Evolutionary conservation across 2,329 filamentous ascomycete genomes (phyloP).

Genomic region (Ascochyta koolunga): DNA sequence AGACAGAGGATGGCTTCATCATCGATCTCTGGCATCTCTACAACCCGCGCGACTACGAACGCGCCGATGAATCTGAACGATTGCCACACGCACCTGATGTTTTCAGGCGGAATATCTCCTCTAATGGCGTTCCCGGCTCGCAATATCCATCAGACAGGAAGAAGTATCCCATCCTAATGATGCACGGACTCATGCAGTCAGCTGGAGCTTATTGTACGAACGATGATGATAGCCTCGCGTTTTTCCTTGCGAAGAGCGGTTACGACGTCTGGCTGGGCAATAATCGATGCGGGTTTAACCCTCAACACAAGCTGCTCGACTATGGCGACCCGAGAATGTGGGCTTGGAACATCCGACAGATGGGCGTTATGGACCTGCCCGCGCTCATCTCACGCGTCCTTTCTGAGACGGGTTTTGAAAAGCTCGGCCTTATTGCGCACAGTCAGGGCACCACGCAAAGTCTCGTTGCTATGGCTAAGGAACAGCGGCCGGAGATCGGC

Average conservation of each 20-base stretch:
- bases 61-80: conserved; percentile 57
- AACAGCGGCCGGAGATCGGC: conserved; percentile 84
- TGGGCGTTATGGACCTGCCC: conserved; percentile 87
- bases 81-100: conserved; percentile 64
- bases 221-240: conserved; percentile 87
- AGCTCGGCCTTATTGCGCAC: conserved; percentile 83
- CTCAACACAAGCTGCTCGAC: conserved; percentile 73
- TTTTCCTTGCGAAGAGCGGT: conserved; percentile 88
- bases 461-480: conserved; percentile 85
- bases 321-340: conserved; percentile 88
- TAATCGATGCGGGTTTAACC: conserved; percentile 85
- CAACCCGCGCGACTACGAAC: conserved; percentile 75
- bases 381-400: conserved; percentile 81
- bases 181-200: conserved; percentile 88
- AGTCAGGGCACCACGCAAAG: conserved; percentile 92
- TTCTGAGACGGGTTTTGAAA: conserved; percentile 79
- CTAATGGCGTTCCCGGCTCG: conserved; percentile 26
- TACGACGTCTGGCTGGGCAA: conserved; percentile 97
- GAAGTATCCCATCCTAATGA: conserved; percentile 82
- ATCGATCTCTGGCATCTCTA: conserved; percentile 90
- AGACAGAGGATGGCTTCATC: conserved; percentile 93
- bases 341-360: conserved; percentile 94
- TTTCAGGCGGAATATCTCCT: conserved; percentile 56
- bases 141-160: conserved; percentile 51
- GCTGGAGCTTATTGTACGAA: conserved; percentile 88